Conservation (phyloP, 768 basidiomycete species). For the Gymnopilus dilepis region DNA sequence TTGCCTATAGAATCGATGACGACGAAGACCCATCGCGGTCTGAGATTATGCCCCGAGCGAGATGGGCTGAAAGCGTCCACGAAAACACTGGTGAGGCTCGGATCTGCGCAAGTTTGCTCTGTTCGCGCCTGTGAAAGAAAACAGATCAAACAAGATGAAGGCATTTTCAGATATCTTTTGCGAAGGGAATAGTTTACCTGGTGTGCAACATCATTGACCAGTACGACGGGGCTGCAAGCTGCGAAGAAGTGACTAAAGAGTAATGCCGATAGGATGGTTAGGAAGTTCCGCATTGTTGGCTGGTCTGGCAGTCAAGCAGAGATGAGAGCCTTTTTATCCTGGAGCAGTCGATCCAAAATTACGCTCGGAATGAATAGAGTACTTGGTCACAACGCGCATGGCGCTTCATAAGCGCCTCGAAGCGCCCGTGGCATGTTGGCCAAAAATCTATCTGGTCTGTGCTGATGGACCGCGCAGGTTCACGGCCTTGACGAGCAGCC, state of each 20-base stretch:
- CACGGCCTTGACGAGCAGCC: no score
- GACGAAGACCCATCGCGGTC: neutral
- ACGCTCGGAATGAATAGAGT: no score
- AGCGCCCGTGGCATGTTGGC: no score
- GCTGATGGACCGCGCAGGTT: no score
- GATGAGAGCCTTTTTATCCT: no score
- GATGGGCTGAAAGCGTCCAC: neutral
- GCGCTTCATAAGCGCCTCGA: no score
- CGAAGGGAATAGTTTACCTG: neutral
- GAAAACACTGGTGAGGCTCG: neutral
- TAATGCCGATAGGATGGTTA: neutral
- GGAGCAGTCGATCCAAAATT: no score
- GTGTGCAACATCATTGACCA: neutral
- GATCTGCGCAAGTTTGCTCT: conserved; percentile 5
- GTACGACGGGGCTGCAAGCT: neutral
- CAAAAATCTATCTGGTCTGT: no score
- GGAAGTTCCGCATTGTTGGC: neutral
- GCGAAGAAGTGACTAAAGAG: neutral
- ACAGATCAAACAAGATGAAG: neutral
- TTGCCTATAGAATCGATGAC: neutral
- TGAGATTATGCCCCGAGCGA: neutral
- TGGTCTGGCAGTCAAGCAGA: no score
- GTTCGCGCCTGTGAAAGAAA: neutral
- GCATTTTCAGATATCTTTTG: neutral
- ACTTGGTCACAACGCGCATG: no score